phyloP scores from a whole-genome alignment of 257 asterid species.

The Solanum bulbocastanum region DNA sequence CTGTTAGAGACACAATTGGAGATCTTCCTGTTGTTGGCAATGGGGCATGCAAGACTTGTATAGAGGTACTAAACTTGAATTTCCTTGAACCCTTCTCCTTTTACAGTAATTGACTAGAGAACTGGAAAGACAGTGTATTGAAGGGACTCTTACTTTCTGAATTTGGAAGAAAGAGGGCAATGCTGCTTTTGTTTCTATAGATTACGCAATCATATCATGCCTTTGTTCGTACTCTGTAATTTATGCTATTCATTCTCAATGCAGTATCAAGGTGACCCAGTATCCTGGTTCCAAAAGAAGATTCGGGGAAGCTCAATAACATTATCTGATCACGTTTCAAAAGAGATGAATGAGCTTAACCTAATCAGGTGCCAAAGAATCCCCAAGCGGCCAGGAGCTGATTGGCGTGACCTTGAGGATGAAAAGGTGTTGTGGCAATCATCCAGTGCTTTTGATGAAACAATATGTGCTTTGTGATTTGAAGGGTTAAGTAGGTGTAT shows the following conservation, averaged over 20 bases:
- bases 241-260: slow-evolving; percentile 5
- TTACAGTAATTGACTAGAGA: not conserved
- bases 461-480: not conserved
- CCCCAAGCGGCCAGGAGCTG: slow-evolving; percentile 82
- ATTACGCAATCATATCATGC: not conserved
- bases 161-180: not conserved
- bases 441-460: not conserved
- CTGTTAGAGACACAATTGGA: slow-evolving; percentile 92
- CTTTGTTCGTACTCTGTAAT: not conserved
- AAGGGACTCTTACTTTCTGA: not conserved
- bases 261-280: slow-evolving; percentile 70
- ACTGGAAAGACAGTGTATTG: not conserved
- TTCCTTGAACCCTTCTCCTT: not conserved
- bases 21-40: slow-evolving; percentile 88
- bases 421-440: slow-evolving; percentile 49
- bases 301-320: slow-evolving; percentile 51
- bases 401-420: slow-evolving; percentile 94
- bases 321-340: slow-evolving; percentile 68
- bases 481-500: not conserved
- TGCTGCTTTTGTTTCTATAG: not conserved
- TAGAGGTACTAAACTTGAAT: slow-evolving; percentile 38
- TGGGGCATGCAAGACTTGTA: slow-evolving; percentile 54
- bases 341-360: slow-evolving; percentile 89
- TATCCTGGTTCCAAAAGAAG: slow-evolving; percentile 83
- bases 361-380: slow-evolving; percentile 72